Conservation (phyloP, 1,139 yeast genomes). For the Saccharomyces hybrid region DNA sequence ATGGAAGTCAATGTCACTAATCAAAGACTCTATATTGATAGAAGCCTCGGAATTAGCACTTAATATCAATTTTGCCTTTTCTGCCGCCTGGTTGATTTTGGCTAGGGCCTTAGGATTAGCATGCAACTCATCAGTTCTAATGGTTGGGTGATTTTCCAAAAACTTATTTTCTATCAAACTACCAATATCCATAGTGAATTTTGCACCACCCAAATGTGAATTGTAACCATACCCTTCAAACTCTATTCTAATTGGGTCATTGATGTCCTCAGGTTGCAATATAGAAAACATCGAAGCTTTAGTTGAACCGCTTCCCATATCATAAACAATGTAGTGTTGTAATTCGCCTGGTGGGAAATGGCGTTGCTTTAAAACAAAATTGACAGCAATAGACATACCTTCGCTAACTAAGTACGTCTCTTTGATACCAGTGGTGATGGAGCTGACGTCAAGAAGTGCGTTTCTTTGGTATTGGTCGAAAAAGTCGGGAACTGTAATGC, state of each 20-base stretch:
- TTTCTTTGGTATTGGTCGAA: conserved; percentile 58
- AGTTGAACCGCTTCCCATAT: conserved; percentile 90
- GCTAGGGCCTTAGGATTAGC: conserved; percentile 54
- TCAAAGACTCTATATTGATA: conserved; percentile 62
- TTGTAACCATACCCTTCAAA: conserved; percentile 70
- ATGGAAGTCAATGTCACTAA: conserved; percentile 66
- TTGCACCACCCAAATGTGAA: conserved; percentile 62
- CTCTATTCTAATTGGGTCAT: conserved; percentile 40
- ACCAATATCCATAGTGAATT: conserved; percentile 58
- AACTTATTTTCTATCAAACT: conserved; percentile 55
- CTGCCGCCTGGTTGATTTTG: conserved; percentile 74
- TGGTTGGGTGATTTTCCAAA: conserved; percentile 33
- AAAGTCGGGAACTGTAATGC: conserved; percentile 67
- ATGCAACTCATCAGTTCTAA: conserved; percentile 36
- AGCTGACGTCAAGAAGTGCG: conserved; percentile 61
- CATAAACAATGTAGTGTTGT: conserved; percentile 69
- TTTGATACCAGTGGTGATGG: conserved; percentile 28
- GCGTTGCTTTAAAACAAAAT: conserved; percentile 43
- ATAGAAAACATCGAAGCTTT: conserved; percentile 75
- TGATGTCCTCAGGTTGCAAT: conserved; percentile 38
- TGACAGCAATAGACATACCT: conserved; percentile 83
- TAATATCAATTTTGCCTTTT: conserved; percentile 74
- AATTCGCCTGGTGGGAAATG: conserved; percentile 38
- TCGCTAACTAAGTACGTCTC: conserved; percentile 78
- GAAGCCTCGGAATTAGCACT: conserved; percentile 80